Conservation (phyloP, 106 monocot species). For the Vanilla planifolia region DNA sequence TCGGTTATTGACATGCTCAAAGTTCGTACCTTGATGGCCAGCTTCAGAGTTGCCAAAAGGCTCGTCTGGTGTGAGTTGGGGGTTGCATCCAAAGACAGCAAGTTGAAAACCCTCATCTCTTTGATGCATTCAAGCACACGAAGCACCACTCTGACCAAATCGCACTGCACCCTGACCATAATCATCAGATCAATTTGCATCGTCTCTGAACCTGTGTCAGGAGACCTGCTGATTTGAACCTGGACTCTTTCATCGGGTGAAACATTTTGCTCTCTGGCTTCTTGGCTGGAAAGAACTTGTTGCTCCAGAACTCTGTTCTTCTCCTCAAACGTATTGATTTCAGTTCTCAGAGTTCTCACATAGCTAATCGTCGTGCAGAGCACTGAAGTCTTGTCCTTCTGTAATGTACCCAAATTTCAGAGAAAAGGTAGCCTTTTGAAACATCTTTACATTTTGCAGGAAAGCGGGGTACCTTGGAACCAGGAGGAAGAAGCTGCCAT, state of each 20-base stretch:
- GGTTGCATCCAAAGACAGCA: conserved; percentile 43
- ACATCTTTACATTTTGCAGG: neutral
- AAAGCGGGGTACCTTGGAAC: conserved; percentile 8
- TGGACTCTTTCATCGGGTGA: conserved; percentile 19
- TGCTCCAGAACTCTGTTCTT: conserved; percentile 50
- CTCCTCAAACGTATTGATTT: conserved; percentile 52
- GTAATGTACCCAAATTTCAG: neutral
- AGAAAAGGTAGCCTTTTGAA: neutral
- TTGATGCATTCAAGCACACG: conserved; percentile 53
- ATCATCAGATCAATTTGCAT: conserved; percentile 34
- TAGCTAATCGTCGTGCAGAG: conserved; percentile 47
- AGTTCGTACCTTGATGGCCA: conserved; percentile 27
- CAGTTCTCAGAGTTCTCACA: conserved; percentile 35
- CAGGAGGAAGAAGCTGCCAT: conserved; percentile 1
- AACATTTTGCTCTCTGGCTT: conserved; percentile 1
- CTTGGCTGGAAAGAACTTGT: conserved; percentile 1
- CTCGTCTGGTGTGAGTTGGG: conserved; percentile 15
- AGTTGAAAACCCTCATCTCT: conserved; percentile 17
- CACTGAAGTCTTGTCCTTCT: conserved; percentile 91
- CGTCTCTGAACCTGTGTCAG: conserved; percentile 13
- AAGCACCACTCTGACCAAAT: conserved; percentile 42
- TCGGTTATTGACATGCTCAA: neutral
- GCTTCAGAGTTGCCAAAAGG: conserved; percentile 11
- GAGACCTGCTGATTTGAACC: conserved; percentile 25
- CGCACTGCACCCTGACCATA: conserved; percentile 39